Percentiles rank a stretch among this genome's conserved stretches.
Conservation (phyloP, 75 land plant species). For the Picea glauca region DNA sequence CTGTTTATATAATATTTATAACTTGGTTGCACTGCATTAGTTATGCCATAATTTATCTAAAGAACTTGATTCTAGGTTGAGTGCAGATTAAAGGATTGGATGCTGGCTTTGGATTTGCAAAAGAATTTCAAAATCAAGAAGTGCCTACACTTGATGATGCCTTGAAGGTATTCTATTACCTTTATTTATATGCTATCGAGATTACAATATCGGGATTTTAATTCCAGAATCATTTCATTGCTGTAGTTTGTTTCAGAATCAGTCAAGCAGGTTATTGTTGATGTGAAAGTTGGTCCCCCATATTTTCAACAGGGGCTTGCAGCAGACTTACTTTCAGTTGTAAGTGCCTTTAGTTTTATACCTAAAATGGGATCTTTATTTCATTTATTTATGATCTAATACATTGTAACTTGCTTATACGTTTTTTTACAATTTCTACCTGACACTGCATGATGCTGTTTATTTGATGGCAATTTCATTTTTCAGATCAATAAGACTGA, state of each 20-base stretch:
- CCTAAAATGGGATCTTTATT: too few relatives aligned
- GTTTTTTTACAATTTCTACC: too few relatives aligned
- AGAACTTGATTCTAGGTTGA: not conserved
- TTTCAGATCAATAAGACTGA: slow-evolving; percentile 54
- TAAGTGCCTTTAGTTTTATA: slow-evolving; percentile 14
- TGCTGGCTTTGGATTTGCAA: slow-evolving; percentile 13
- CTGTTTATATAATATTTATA: not conserved
- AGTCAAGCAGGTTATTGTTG: slow-evolving; percentile 77
- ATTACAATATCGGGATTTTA: not conserved
- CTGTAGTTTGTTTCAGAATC: slow-evolving; percentile 60
- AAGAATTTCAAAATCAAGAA: slow-evolving; percentile 15
- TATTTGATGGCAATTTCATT: not conserved
- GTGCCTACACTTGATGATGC: slow-evolving; percentile 58
- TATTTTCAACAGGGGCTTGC: slow-evolving; percentile 73
- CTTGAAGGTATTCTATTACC: slow-evolving; percentile 24
- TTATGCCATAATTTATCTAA: not conserved
- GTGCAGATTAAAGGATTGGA: slow-evolving; percentile 52
- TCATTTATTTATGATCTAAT: too few relatives aligned
- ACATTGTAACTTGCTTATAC: too few relatives aligned
- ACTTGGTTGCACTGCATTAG: not conserved
- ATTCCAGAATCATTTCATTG: not conserved
- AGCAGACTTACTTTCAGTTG: slow-evolving; percentile 65
- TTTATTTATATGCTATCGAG: not conserved
- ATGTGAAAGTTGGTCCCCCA: slow-evolving; percentile 94
- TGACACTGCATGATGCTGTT: not conserved